Conservation (phyloP, 2,329 filamentous ascomycete genomes). For the Fusarium citri region DNA sequence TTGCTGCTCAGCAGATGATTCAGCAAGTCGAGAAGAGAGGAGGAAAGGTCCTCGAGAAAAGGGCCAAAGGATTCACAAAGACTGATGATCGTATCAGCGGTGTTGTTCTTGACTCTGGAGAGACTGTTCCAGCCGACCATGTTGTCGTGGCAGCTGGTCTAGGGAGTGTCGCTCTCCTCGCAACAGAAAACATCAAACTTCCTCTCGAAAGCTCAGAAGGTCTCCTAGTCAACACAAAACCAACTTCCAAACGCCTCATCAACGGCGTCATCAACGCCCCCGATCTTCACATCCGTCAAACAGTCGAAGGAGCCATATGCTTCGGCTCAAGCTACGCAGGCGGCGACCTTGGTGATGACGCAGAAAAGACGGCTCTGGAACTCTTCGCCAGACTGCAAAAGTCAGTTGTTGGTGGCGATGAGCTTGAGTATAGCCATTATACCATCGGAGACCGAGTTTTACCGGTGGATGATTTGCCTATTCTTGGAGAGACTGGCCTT, state of each 20-base stretch:
- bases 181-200: slow-evolving; percentile 2
- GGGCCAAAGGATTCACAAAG: not conserved
- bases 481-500: slow-evolving; percentile 26
- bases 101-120: slow-evolving; percentile 9
- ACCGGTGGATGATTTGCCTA: slow-evolving; percentile 26
- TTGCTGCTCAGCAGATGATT: slow-evolving; percentile 24
- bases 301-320: slow-evolving; percentile 22
- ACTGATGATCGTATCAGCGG: not conserved
- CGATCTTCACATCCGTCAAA: slow-evolving; percentile 25
- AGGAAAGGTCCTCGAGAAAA: not conserved
- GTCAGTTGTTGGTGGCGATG: slow-evolving; percentile 5
- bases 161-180: slow-evolving; percentile 22
- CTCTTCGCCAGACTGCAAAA: slow-evolving; percentile 15
- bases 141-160: slow-evolving; percentile 31
- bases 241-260: slow-evolving; percentile 1
- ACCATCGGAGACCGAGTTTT: slow-evolving; percentile 25
- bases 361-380: slow-evolving; percentile 12
- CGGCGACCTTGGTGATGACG: slow-evolving; percentile 21
- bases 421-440: slow-evolving; percentile 17
- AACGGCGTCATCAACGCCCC: slow-evolving; percentile 23
- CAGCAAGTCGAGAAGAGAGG: not conserved
- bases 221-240: slow-evolving; percentile 32
- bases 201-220: slow-evolving; percentile 15
- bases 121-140: slow-evolving; percentile 13
- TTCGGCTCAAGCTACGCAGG: slow-evolving; percentile 20